These are phyloP conservation scores for Kodamaea kaohsiungensis DNA, from an alignment of 805 yeast species.

Conservation along the genomic window DNA sequence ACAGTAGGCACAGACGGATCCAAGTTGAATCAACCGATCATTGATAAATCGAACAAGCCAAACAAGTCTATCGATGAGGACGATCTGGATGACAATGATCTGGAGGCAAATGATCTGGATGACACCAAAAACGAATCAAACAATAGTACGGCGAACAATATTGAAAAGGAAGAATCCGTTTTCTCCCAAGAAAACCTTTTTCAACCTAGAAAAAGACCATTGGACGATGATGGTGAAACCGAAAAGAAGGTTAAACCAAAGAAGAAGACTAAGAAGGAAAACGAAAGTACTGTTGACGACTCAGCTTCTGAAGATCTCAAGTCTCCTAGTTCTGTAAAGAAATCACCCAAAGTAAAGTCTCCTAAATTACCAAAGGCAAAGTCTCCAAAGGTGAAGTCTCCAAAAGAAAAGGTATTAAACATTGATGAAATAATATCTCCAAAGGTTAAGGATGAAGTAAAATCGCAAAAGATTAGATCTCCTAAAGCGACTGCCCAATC, in stretches of 20 bases:
- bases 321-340: no score
- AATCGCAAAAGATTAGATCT: not conserved
- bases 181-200: conserved; percentile 4
- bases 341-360: not conserved
- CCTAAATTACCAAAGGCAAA: not conserved
- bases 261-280: conserved; percentile 5
- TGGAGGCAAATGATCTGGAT: not conserved
- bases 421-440: not conserved
- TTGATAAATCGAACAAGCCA: not conserved
- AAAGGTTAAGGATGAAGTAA: not conserved
- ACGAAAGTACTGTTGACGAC: not conserved
- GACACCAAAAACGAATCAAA: not conserved
- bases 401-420: not conserved
- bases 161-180: not conserved
- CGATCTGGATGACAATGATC: not conserved
- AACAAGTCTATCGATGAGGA: not conserved
- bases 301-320: not conserved
- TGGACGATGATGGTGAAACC: conserved; percentile 11
- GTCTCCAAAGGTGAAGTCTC: not conserved
- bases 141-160: not conserved
- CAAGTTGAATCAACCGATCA: not conserved
- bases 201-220: conserved; percentile 4
- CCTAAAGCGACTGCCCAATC: not conserved
- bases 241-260: conserved; percentile 2
- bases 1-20: not conserved